Conservation (phyloP, 139 green algal genomes). For the Chlamydomonas schloesseri region DNA sequence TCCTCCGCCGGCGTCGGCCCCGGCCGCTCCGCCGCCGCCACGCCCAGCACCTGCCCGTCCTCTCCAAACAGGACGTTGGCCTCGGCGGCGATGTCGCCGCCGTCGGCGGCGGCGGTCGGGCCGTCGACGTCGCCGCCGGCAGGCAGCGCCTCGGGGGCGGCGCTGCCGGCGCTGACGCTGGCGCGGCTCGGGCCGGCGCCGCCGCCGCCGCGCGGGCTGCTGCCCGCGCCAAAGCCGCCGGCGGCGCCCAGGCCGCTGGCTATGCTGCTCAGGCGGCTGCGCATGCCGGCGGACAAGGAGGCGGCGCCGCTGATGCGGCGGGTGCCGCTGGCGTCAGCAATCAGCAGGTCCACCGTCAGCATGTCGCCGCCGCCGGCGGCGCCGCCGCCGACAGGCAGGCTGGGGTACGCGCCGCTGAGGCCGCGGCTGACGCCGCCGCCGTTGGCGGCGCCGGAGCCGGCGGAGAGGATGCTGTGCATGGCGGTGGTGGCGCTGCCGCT, state of each 20-base stretch:
- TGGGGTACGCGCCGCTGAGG: no score
- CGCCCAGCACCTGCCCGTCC: no score
- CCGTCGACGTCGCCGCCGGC: no score
- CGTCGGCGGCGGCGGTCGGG: neutral
- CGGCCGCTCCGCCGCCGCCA: no score
- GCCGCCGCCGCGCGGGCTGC: neutral
- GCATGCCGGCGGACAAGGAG: neutral
- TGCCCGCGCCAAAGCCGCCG: neutral
- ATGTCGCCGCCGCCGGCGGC: no score
- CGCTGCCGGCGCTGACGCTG: neutral
- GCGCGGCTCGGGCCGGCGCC: neutral
- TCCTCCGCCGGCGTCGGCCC: neutral
- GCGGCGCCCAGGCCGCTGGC: neutral
- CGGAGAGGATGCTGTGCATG: no score
- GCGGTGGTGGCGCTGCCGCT: no score
- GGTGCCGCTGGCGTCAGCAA: neutral
- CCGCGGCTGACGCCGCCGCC: no score
- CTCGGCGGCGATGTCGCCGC: neutral
- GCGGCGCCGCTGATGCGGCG: neutral
- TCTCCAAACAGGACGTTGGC: no score
- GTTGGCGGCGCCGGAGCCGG: no score
- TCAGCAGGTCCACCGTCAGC: neutral
- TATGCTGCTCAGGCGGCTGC: neutral
- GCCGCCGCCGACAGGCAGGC: neutral
- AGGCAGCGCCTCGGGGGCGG: neutral